A percentile compares a stretch with the other conserved stretches of the same genome.
These are phyloP conservation scores for Aspergillus sp. DNA, from an alignment of 2,329 filamentous ascomycete species.

Conservation along the genomic window DNA sequence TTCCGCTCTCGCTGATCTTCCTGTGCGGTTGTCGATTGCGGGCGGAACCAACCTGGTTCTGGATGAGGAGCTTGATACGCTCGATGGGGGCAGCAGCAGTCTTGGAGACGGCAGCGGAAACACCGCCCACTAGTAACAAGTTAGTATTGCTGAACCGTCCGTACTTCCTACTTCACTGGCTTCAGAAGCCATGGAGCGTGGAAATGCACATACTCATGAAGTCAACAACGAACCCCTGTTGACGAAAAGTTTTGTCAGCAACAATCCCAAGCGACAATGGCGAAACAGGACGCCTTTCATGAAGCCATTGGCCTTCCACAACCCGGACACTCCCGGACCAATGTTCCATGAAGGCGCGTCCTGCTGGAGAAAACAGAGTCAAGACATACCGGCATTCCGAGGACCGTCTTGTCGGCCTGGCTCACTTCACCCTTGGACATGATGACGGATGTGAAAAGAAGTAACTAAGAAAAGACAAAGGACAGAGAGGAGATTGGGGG, in stretches of 20 bases:
- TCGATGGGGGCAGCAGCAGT: constrained; percentile 99
- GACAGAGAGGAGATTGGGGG: constrained; percentile 25
- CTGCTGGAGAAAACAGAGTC: constrained; percentile 6
- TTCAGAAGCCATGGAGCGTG: constrained; percentile 1
- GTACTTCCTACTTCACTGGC: constrained; percentile 3
- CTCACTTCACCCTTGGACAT: constrained; percentile 40
- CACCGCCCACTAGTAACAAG: constrained; percentile 80
- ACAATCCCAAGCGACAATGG: constrained; percentile 1
- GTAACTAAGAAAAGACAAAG: constrained; percentile 32
- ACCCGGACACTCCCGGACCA: background rate
- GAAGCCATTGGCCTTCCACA: background rate
- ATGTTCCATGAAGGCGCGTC: constrained; percentile 3
- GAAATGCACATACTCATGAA: constrained; percentile 79
- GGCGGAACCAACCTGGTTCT: constrained; percentile 82
- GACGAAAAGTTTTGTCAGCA: constrained; percentile 22
- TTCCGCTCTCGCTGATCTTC: constrained; percentile 4
- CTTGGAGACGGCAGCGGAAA: constrained; percentile 99
- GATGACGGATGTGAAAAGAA: constrained; percentile 34
- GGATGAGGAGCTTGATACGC: constrained; percentile 99
- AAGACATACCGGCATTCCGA: constrained; percentile 42
- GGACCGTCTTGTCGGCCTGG: constrained; percentile 45
- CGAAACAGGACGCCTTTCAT: constrained; percentile 1
- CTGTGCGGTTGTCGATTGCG: background rate
- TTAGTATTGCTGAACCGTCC: constrained; percentile 32
- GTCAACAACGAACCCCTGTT: constrained; percentile 86